Evolutionary conservation across 805 yeast species (phyloP).

Genomic region (Naumovozyma dairenensis): DNA sequence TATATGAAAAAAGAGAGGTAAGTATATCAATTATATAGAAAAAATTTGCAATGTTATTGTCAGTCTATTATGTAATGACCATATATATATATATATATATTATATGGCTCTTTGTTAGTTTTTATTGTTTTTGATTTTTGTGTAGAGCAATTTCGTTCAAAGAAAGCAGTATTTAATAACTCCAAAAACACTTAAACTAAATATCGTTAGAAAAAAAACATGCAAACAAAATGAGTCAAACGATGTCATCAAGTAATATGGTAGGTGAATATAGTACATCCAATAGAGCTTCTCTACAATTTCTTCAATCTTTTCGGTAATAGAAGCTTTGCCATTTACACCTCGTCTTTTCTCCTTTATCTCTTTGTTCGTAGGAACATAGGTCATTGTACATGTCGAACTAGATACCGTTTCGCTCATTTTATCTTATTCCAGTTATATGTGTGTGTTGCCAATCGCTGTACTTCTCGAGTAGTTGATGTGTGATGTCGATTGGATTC

Average conservation of each 20-base stretch:
- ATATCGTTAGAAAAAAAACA: conserved; percentile 29
- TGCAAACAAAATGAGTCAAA: conserved; percentile 35
- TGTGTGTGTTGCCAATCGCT: too few relatives aligned
- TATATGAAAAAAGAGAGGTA: too few relatives aligned
- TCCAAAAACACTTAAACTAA: conserved; percentile 33
- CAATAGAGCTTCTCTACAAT: conserved; percentile 31
- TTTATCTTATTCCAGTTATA: too few relatives aligned
- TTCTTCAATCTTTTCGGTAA: conserved; percentile 21
- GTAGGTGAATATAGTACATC: conserved; percentile 37
- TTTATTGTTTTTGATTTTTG: neutral
- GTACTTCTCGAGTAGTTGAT: too few relatives aligned
- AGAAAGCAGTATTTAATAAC: conserved; percentile 25
- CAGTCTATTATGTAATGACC: too few relatives aligned
- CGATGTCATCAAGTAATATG: conserved; percentile 35
- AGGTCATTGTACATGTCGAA: conserved; percentile 2
- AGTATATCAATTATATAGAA: too few relatives aligned
- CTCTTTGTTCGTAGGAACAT: conserved; percentile 9
- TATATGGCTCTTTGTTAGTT: neutral
- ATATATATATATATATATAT: neutral
- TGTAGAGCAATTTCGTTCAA: neutral
- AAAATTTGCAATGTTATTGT: too few relatives aligned
- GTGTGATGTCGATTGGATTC: too few relatives aligned
- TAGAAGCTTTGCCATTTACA: conserved; percentile 7
- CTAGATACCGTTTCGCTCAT: too few relatives aligned
- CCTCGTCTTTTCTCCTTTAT: conserved; percentile 8